phyloP scores from a whole-genome alignment of 768 basidiomycete genomes.

The Rhodosporidiobolus sp. region DNA sequence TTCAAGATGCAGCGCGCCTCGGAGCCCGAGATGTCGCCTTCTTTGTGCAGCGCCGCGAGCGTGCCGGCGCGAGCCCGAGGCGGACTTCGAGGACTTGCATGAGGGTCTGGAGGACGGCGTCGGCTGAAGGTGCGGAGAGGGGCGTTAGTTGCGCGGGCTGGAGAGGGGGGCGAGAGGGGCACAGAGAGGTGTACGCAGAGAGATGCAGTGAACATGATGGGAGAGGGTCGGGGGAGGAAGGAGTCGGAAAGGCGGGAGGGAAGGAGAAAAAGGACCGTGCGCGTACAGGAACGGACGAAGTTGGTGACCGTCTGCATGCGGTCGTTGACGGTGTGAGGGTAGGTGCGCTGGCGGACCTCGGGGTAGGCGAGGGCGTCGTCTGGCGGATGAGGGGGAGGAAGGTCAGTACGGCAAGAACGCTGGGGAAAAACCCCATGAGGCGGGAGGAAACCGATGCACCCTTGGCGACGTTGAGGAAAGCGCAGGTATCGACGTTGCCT shows the following conservation, averaged over 20 bases:
- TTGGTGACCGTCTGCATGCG: conserved; percentile 58
- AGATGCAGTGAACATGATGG: no score
- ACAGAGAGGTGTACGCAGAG: no score
- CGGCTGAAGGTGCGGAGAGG: conserved; percentile 35
- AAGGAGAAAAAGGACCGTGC: no score
- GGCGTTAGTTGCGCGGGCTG: background rate
- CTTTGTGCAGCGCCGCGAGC: conserved; percentile 54
- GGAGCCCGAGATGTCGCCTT: conserved; percentile 55
- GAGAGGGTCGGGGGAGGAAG: no score
- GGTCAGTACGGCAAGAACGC: no score
- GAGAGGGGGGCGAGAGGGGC: no score
- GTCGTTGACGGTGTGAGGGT: conserved; percentile 58
- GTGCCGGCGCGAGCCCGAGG: conserved; percentile 59
- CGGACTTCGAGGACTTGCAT: conserved; percentile 59
- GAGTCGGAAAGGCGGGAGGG: background rate
- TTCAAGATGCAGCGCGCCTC: conserved; percentile 60
- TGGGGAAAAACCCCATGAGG: no score
- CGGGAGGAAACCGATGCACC: background rate
- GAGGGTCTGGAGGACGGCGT: conserved; percentile 57
- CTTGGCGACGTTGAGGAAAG: conserved; percentile 55
- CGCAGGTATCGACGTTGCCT: conserved; percentile 59
- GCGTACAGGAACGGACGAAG: conserved; percentile 56
- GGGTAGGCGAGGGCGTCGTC: conserved; percentile 68
- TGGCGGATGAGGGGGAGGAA: background rate
- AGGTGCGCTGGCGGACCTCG: conserved; percentile 56